Base-by-base conservation (phyloP, 2,329 filamentous ascomycete species). In the Hypoxylon sp. region DNA sequence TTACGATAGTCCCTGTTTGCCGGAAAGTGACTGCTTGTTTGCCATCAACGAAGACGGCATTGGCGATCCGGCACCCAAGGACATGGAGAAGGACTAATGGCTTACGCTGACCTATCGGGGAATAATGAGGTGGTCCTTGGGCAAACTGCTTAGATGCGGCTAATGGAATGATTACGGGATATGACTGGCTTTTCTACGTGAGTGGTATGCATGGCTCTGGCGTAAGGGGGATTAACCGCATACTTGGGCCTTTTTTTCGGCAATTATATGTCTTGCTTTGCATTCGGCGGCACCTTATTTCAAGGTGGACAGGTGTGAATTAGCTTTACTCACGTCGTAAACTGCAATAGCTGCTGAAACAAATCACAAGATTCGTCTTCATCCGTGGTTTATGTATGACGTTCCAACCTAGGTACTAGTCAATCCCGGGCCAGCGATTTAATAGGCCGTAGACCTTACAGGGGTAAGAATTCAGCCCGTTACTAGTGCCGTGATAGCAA, bases 31-130 rank as follows among this genome's bases (percentile, higher is more conserved):
- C 80, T 97, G 94, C 78, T 82, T 98, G 74, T 99, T 99, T 82
- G 95, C 96, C 51, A 99, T 99, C 79, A 94, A 93, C 63, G 97
- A 98, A 81, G 94, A 98, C 79, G 96, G 96, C 47, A 99, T 99
- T 77, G 94, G 94, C 29, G 96, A 99, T 79, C 96, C 96, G 48
- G 93, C 91, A 66, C 95, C 96, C 50, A 99, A 99, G 85, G 96
- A 99, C 76, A 81, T 95, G 79, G 95, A 98, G 78, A 97, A 97
- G 82, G 74, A 77, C n/a, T 77, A 71, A 66, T 50, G 11, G 37
- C 35, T 58, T 19, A 17, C 42, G 11, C 46, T 46, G 8, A 44
- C 22, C 31, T 31, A 26, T 48, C n/a, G 19, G 24, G 48, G 35
- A 11, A 4, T 58, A 14, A 50, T 39, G 46, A 47, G 33, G 33